Base-by-base conservation (phyloP, 129 eudicot species). In the Sambucus nigra region DNA sequence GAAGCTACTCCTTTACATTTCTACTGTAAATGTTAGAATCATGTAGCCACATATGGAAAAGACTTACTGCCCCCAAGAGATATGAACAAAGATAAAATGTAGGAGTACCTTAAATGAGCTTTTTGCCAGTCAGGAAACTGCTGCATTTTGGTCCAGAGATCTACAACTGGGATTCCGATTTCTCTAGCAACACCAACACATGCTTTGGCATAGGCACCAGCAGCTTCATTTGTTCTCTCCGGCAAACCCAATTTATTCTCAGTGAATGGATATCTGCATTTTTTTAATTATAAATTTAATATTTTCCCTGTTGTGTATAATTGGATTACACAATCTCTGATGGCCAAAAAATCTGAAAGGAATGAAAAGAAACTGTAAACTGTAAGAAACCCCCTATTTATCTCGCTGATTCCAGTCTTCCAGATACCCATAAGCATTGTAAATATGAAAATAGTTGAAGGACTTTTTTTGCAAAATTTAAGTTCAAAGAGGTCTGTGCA, bases 91-190 rank as follows among this genome's bases (percentile, higher is more conserved):
- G 42, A 35, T 35, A 35, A 15, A 31, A 7, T 7, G 2, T 35
- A 7, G 42, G 13, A 42, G n/a, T 14, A 42, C 91, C 91, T 62
- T 48, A 81, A 58, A 69, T 64, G 69, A 31, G 76, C 59, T 55
- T 69, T 81, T 64, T 50, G 42, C 91, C 95, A 81, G 32, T 72
- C 70, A 28, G 72, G 75, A 72, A 59, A 44, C 54, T 78, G 71
- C 63, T 86, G 95, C 95, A 86, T 86, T 60, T 75, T 80, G 21
- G 69, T 67, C 91, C 95, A 86, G 40, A 86, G 72, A 69, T 77
- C 76, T 0, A 76, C 58, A 18, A 73, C 76, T 2, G 79, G 64
- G 28, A 73, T 63, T 21, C 53, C 57, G 48, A 66, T 69, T 72
- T 77, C 91, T 32, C 40, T 50, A 5, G 81, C 95, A 61, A 81